Base-by-base conservation (phyloP, 805 yeast species). In the Wickerhamia fluorescens region DNA sequence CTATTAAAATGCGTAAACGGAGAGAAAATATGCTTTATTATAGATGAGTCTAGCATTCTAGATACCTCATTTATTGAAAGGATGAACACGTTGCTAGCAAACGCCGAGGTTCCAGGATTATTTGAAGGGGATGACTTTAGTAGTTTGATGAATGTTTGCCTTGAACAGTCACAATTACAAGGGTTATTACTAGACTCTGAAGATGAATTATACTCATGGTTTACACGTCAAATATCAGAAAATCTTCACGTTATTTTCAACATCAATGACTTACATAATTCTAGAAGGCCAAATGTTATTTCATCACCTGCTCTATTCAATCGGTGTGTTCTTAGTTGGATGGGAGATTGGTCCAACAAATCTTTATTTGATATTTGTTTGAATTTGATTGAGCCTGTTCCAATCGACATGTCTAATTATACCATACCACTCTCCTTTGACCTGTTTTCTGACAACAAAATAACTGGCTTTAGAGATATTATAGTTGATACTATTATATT, bases 51-150 rank as follows among this genome's bases (percentile, higher is more conserved):
- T 0, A 73, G 78, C 16, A 73, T 87, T 28, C 42, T 77, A 23
- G 88, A 84, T 19, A 66, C 94, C 0, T 64, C 92, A 0, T 89
- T 88, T 45, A 54, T 89, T 17, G 97, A 89, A 51, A 61, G 95
- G 36, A 86, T 89, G 92, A 89, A 89, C 44, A 84, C 95, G 0
- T 58, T 89, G n/a, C 64, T 89, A 21, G 96, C 96, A 0, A 89
- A 89, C 52, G 83, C 95, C 0, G 96, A 89, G 45, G 68, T 87
- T 21, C 96, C 96, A 1, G 96, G 95, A 4, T 57, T 89, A 9
- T 89, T 85, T 50, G 82, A 73, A 32, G 87, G 77, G 0, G 94
- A 84, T 7, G 88, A 83, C 6, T 68, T 61, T 28, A 56, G 56
- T 1, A 34, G 61, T 2, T 55, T 88, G 32, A 58, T 82, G 60